Conservation (phyloP, 2,329 filamentous ascomycete genomes). For the Xylaria arbuscula region DNA sequence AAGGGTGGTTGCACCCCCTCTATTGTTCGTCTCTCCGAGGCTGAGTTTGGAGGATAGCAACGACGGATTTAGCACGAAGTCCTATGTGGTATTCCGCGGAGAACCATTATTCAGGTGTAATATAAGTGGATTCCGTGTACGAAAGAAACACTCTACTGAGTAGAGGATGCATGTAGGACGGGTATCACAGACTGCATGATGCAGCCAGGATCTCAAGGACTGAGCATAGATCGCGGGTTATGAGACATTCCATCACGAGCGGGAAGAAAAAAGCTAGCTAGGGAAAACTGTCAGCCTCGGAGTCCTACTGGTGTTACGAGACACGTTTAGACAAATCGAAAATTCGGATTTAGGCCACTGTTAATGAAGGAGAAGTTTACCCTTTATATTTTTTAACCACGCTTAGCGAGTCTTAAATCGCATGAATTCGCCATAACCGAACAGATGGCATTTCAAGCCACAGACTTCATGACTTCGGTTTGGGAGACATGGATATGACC, state of each 20-base stretch:
- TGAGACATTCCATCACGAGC: too few relatives aligned
- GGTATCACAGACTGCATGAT: too few relatives aligned
- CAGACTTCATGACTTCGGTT: too few relatives aligned
- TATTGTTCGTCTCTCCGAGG: too few relatives aligned
- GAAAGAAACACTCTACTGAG: neutral
- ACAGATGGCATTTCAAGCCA: too few relatives aligned
- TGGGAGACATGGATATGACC: too few relatives aligned
- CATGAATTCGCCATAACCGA: too few relatives aligned
- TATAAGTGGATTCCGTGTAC: neutral
- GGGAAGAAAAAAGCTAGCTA: too few relatives aligned
- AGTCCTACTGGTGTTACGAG: neutral
- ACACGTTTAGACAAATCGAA: neutral
- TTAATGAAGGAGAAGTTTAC: neutral
- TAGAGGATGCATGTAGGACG: neutral
- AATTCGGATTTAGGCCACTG: neutral
- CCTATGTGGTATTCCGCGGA: neutral
- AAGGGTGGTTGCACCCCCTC: too few relatives aligned
- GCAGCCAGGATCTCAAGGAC: too few relatives aligned
- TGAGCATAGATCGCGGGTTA: too few relatives aligned
- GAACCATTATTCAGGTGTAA: neutral
- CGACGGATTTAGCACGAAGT: neutral
- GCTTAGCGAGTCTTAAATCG: too few relatives aligned
- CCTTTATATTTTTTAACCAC: neutral
- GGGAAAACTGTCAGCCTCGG: neutral
- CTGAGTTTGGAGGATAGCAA: neutral